These are phyloP conservation scores for Rhynchosporium secalis DNA, from an alignment of 2,329 filamentous ascomycete genomes.

Conservation along the genomic window DNA sequence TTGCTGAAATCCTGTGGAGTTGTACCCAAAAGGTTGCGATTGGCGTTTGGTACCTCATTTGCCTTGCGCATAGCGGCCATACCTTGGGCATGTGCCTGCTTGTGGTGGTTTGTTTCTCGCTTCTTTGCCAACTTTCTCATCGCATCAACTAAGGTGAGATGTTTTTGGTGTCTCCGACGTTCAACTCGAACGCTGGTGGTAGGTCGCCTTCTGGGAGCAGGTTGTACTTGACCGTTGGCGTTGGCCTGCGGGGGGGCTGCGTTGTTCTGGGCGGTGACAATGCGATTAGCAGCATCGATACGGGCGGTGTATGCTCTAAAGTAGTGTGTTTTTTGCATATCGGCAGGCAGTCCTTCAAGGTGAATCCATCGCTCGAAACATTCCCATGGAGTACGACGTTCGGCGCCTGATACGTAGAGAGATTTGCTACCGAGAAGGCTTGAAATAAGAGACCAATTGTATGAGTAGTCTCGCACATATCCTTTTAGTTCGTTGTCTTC, in stretches of 20 bases:
- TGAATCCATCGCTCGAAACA: conserved; percentile 97
- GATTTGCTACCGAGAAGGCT: conserved; percentile 74
- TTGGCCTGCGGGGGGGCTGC: conserved; percentile 35
- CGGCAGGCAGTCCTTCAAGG: conserved; percentile 83
- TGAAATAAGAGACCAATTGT: conserved; percentile 96
- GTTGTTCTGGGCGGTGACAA: conserved; percentile 44
- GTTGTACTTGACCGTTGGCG: conserved; percentile 50
- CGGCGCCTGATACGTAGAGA: conserved; percentile 77
- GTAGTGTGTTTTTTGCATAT: conserved; percentile 94
- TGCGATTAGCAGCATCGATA: conserved; percentile 59
- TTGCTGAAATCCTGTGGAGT: conserved; percentile 91
- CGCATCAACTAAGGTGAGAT: conserved; percentile 85
- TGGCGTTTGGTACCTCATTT: conserved; percentile 57
- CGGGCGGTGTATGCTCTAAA: conserved; percentile 72
- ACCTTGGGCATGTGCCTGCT: conserved; percentile 78
- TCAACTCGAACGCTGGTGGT: conserved; percentile 85
- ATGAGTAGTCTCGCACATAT: conserved; percentile 87
- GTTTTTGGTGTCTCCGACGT: conserved; percentile 79
- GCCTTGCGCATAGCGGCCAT: conserved; percentile 81
- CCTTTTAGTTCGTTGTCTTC: conserved; percentile 89
- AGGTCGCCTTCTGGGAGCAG: conserved; percentile 61
- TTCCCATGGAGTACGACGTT: conserved; percentile 94
- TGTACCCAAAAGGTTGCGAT: conserved; percentile 51
- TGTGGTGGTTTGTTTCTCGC: conserved; percentile 79
- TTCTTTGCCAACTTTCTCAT: conserved; percentile 97